Percentiles rank a stretch among this genome's conserved stretches.
Conservation (phyloP, 2,329 filamentous ascomycete species). For the Zalaria obscura region DNA sequence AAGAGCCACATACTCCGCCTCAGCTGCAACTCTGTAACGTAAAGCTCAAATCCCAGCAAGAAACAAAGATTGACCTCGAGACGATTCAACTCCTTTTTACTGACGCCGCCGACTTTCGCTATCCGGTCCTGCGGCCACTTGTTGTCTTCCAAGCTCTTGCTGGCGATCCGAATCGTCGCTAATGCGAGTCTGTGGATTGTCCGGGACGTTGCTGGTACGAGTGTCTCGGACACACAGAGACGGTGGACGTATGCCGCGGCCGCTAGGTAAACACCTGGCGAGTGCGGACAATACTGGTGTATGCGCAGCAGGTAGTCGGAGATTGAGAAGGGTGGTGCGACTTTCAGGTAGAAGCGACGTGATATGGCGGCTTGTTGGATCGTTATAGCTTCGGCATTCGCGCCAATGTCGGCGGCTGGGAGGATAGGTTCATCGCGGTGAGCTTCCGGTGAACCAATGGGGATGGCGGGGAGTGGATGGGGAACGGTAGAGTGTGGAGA, state of each 20-base stretch:
- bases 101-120: constrained; percentile 78
- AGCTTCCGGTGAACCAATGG: constrained; percentile 36
- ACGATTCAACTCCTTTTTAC: constrained; percentile 62
- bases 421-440: constrained; percentile 32
- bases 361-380: constrained; percentile 76
- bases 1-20: constrained; percentile 19
- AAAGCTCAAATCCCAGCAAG: constrained; percentile 67
- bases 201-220: constrained; percentile 65
- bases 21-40: constrained; percentile 15
- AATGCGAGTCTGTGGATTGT: constrained; percentile 81
- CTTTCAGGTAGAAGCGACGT: constrained; percentile 85
- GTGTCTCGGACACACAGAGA: constrained; percentile 58
- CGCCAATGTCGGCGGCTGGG: constrained; percentile 32
- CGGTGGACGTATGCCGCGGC: constrained; percentile 78
- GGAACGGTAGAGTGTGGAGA: constrained; percentile 25
- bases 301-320: constrained; percentile 76
- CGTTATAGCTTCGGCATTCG: constrained; percentile 57
- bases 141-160: constrained; percentile 89
- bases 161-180: constrained; percentile 72
- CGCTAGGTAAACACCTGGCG: constrained; percentile 82
- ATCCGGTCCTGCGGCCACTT: constrained; percentile 75
- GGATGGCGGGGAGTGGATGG: constrained; percentile 18
- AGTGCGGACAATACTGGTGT: constrained; percentile 86
- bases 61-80: constrained; percentile 63
- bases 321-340: constrained; percentile 67